Evolutionary conservation across 805 yeast genomes (phyloP).

Genomic region (Peterozyma toletana): DNA sequence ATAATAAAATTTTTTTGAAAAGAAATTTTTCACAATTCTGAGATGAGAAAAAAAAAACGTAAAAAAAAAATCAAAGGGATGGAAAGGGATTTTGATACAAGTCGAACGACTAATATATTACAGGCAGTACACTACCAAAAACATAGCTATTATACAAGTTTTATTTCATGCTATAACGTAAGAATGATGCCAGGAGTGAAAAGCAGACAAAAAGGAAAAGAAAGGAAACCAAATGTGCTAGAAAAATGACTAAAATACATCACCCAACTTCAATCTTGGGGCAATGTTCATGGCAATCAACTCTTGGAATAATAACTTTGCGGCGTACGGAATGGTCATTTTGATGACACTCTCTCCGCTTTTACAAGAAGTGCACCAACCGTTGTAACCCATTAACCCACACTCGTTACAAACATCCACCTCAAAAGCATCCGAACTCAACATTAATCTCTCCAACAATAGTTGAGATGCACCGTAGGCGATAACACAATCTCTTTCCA

Average conservation of each 20-base stretch:
- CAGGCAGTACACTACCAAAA: too few relatives aligned
- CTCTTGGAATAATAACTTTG: slow-evolving; percentile 94
- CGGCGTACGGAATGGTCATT: slow-evolving; percentile 99
- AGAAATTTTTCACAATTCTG: too few relatives aligned
- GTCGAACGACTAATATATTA: too few relatives aligned
- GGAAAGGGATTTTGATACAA: too few relatives aligned
- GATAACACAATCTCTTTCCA: slow-evolving; percentile 99
- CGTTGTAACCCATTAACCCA: slow-evolving; percentile 95
- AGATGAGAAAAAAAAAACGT: too few relatives aligned
- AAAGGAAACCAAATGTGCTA: too few relatives aligned
- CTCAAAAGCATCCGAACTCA: slow-evolving; percentile 95
- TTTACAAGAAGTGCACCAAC: slow-evolving; percentile 97
- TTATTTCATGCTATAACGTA: too few relatives aligned
- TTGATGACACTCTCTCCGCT: slow-evolving; percentile 78
- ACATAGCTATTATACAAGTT: too few relatives aligned
- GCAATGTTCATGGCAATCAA: slow-evolving; percentile 98
- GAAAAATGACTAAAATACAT: slow-evolving; percentile 43
- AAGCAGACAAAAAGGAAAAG: too few relatives aligned
- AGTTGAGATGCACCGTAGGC: slow-evolving; percentile 98
- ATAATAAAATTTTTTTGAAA: too few relatives aligned
- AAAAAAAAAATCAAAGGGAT: too few relatives aligned
- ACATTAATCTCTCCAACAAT: slow-evolving; percentile 88
- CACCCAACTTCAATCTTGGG: slow-evolving; percentile 85
- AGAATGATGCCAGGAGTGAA: too few relatives aligned
- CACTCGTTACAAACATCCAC: slow-evolving; percentile 91